A percentile compares a stretch with the other conserved stretches of the same genome.
Evolutionary conservation across 495 filamentous ascomycete genomes (phyloP).

Genomic region (Aspergillus leporis): DNA sequence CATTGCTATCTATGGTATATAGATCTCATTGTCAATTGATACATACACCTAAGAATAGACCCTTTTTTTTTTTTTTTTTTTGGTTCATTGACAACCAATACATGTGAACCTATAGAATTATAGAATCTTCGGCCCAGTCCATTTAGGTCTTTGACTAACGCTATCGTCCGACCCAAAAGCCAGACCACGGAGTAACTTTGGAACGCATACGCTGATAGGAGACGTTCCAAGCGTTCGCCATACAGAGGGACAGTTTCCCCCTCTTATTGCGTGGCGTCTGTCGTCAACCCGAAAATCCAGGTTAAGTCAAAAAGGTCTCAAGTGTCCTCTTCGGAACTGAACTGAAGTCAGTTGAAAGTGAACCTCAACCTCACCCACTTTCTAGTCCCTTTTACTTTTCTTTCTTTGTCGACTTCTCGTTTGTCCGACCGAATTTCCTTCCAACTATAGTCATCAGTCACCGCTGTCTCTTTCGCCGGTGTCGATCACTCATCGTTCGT

Average conservation of each 20-base stretch:
- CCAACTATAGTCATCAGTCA: neutral
- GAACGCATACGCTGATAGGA: slow-evolving; percentile 19
- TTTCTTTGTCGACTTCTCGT: neutral
- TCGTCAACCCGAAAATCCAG: slow-evolving; percentile 26
- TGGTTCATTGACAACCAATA: neutral
- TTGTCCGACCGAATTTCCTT: neutral
- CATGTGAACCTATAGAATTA: slow-evolving; percentile 2
- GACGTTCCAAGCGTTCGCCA: slow-evolving; percentile 15
- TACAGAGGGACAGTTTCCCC: slow-evolving; percentile 7
- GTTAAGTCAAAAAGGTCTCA: slow-evolving; percentile 27
- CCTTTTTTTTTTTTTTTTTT: too few relatives aligned
- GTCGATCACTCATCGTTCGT: neutral
- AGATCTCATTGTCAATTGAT: neutral
- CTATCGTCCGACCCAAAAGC: slow-evolving; percentile 11
- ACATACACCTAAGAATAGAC: too few relatives aligned
- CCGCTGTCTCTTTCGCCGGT: neutral
- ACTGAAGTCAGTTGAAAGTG: neutral
- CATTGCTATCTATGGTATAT: neutral
- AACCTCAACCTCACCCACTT: slow-evolving; percentile 10
- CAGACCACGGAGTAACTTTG: slow-evolving; percentile 3
- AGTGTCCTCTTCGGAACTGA: slow-evolving; percentile 6
- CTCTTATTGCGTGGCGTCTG: slow-evolving; percentile 35
- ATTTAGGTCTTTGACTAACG: neutral
- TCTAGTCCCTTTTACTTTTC: slow-evolving; percentile 5
- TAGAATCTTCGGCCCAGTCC: slow-evolving; percentile 10